A percentile compares a stretch with the other conserved stretches of the same genome.
Conservation (phyloP, 805 yeast genomes). For the Metschnikowia gelsemii region DNA sequence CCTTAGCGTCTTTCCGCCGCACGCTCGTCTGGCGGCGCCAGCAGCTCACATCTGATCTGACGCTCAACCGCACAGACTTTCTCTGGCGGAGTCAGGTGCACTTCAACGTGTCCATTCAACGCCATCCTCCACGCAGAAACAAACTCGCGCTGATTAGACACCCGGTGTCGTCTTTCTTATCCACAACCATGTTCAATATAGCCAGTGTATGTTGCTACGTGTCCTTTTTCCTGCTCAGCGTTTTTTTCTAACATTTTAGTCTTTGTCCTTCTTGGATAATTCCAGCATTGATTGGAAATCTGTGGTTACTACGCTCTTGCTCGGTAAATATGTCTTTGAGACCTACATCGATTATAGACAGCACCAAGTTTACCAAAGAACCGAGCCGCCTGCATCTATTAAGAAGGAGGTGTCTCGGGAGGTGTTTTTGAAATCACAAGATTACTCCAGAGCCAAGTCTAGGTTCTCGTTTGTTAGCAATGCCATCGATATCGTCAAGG, state of each 20-base stretch:
- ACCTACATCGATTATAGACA: constrained; percentile 75
- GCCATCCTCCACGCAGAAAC: not conserved
- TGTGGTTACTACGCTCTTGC: constrained; percentile 68
- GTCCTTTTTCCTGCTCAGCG: not conserved
- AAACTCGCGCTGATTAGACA: constrained; percentile 2
- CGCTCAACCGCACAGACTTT: no score
- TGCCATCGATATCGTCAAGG: constrained; percentile 52
- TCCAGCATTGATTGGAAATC: constrained; percentile 79
- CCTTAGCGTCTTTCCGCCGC: no score
- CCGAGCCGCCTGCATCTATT: constrained; percentile 64
- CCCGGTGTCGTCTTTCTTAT: not conserved
- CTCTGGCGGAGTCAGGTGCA: no score
- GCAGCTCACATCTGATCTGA: no score
- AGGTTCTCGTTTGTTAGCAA: constrained; percentile 60
- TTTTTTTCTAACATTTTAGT: constrained; percentile 30
- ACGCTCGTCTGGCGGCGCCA: no score
- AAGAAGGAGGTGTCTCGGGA: constrained; percentile 66
- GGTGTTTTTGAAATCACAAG: constrained; percentile 73
- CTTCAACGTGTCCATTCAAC: constrained; percentile 5
- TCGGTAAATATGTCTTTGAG: constrained; percentile 74
- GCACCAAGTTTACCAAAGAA: constrained; percentile 57
- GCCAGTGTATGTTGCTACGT: constrained; percentile 18
- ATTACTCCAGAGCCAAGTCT: constrained; percentile 77
- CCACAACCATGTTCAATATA: constrained; percentile 15
- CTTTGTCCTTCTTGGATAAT: constrained; percentile 57